Conservation (phyloP, 1,284 basidiomycete genomes). For the Leccinum subatratum region DNA sequence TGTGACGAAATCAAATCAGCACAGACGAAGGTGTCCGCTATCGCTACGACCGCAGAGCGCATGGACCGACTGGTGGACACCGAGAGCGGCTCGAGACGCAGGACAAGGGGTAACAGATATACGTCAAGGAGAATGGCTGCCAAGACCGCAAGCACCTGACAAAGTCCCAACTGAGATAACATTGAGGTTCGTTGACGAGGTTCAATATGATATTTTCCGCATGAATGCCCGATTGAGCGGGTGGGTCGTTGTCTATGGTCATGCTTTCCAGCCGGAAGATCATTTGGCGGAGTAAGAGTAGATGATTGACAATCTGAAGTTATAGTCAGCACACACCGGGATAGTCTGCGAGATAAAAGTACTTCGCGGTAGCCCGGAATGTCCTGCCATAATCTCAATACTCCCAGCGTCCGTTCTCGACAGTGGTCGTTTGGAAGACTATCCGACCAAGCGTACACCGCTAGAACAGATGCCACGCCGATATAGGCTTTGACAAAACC, state of each 20-base stretch:
- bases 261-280: conserved; percentile 28
- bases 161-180: conserved; percentile 55
- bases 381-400: conserved; percentile 67
- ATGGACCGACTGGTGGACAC: conserved; percentile 48
- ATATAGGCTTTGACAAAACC: conserved; percentile 59
- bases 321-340: conserved; percentile 7
- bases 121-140: conserved; percentile 47
- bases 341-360: conserved; percentile 37
- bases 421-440: conserved; percentile 62
- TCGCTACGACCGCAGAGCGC: conserved; percentile 39
- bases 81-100: conserved; percentile 43
- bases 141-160: conserved; percentile 48
- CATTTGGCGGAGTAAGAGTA: conserved; percentile 27
- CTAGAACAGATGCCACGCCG: conserved; percentile 63
- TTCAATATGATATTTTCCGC: conserved; percentile 63
- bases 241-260: conserved; percentile 50
- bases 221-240: conserved; percentile 56
- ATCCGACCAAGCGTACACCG: conserved; percentile 75
- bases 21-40: conserved; percentile 55
- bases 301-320: conserved; percentile 25
- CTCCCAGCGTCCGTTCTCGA: conserved; percentile 56
- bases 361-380: conserved; percentile 35
- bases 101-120: conserved; percentile 54
- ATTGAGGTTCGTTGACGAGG: conserved; percentile 56
- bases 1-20: conserved; percentile 44